Evolutionary conservation across 2,329 filamentous ascomycete species (phyloP).

Genomic region (Exophiala sideris): DNA sequence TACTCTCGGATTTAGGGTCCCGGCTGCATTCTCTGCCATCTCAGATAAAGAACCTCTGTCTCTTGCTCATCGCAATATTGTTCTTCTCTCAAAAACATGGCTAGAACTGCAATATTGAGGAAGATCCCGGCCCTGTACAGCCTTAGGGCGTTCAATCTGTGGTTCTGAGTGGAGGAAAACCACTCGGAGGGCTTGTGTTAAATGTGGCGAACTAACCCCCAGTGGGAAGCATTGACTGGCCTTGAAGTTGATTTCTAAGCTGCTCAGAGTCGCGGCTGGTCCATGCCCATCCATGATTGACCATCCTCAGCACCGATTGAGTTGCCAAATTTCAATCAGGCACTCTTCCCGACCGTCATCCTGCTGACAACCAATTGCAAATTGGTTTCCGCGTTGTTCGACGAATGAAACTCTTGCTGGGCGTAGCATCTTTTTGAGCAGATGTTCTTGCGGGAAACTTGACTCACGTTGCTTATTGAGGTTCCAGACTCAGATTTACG

Average conservation of each 20-base stretch:
- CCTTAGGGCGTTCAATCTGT: background rate
- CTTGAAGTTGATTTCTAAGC: slow-evolving; percentile 24
- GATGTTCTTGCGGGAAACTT: background rate
- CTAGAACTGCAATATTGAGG: background rate
- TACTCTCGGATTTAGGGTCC: background rate
- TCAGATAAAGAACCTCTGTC: background rate
- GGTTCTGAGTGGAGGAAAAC: slow-evolving; percentile 15
- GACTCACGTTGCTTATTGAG: background rate
- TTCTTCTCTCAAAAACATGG: too few species aligned
- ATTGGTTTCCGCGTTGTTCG: background rate
- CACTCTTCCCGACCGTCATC: slow-evolving; percentile 17
- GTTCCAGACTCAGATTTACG: too few species aligned
- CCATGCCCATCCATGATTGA: slow-evolving; percentile 19
- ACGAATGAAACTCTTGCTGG: background rate
- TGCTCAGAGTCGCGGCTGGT: slow-evolving; percentile 19
- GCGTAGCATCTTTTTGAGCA: slow-evolving; percentile 2
- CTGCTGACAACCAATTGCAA: slow-evolving; percentile 7
- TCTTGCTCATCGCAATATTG: too few species aligned
- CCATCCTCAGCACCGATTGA: slow-evolving; percentile 17
- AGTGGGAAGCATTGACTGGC: background rate
- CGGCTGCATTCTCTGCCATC: background rate
- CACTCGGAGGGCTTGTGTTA: slow-evolving; percentile 8
- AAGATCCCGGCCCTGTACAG: background rate
- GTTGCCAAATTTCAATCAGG: slow-evolving; percentile 12
- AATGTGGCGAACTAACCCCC: slow-evolving; percentile 8